These are phyloP conservation scores for Chlorella sp. DNA, from an alignment of 139 green algal species.

Conservation along the genomic window DNA sequence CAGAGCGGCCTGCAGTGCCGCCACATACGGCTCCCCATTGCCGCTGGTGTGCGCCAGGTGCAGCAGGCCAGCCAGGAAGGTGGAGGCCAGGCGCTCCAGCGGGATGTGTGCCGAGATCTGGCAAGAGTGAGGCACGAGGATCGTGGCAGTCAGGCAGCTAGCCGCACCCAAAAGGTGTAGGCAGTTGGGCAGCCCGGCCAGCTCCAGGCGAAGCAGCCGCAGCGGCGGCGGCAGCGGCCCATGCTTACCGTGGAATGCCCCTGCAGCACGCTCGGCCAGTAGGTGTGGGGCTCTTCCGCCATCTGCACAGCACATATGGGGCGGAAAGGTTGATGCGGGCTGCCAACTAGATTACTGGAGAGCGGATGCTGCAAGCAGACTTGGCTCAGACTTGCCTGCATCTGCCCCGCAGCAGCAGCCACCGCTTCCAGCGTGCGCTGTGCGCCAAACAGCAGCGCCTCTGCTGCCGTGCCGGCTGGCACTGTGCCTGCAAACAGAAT, in stretches of 20 bases:
- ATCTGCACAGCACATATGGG: background rate
- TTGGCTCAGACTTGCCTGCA: background rate
- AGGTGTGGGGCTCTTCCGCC: background rate
- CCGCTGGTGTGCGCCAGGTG: constrained; percentile 1
- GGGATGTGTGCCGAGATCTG: constrained; percentile 49
- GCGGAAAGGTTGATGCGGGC: too few relatives aligned
- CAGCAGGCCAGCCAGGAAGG: constrained; percentile 28
- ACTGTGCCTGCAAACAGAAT: background rate
- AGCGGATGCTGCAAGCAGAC: too few relatives aligned
- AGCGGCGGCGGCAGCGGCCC: too few relatives aligned
- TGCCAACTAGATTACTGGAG: too few relatives aligned
- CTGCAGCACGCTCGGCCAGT: background rate
- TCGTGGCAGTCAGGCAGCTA: too few relatives aligned
- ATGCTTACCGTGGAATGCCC: background rate
- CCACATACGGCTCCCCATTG: background rate
- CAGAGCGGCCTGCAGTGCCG: background rate
- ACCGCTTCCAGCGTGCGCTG: background rate
- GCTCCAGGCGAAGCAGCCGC: too few relatives aligned
- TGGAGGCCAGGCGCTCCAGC: constrained; percentile 39
- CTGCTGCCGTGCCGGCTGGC: background rate
- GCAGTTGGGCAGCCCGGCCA: too few relatives aligned
- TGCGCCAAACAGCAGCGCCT: background rate
- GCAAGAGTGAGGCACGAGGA: too few relatives aligned
- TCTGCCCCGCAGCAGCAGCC: background rate
- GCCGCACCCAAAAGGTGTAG: too few relatives aligned